These are phyloP conservation scores for Colletotrichum liaoningense DNA, from an alignment of 2,329 filamentous ascomycete species.

Conservation along the genomic window DNA sequence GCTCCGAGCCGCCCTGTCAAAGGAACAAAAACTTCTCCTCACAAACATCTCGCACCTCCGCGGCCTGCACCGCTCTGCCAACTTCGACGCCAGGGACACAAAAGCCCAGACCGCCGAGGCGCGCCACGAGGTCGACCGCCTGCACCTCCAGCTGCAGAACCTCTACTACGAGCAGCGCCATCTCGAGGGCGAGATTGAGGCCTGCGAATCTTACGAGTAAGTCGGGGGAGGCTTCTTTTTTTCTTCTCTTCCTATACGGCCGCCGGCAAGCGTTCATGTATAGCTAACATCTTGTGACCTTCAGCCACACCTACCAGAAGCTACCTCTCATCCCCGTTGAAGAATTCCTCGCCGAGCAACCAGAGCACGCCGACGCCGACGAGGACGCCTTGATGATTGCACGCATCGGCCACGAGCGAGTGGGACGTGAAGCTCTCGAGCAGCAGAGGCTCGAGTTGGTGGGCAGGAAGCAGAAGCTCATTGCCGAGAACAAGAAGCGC, in stretches of 20 bases:
- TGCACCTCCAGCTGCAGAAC: constrained; percentile 95
- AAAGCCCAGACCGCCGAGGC: constrained; percentile 89
- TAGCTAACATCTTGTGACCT: not conserved
- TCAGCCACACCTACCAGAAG: constrained; percentile 86
- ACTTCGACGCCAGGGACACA: constrained; percentile 84
- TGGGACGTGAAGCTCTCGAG: constrained; percentile 86
- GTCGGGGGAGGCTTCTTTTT: constrained; percentile 48
- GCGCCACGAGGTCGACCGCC: constrained; percentile 88
- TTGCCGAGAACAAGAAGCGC: constrained; percentile 84
- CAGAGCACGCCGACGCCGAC: constrained; percentile 77
- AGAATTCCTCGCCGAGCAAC: constrained; percentile 81
- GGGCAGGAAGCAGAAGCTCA: constrained; percentile 72
- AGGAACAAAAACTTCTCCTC: constrained; percentile 83
- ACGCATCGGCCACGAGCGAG: constrained; percentile 90
- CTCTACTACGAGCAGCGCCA: constrained; percentile 96
- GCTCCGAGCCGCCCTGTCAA: constrained; percentile 71
- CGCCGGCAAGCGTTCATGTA: constrained; percentile 38
- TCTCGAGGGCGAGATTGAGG: constrained; percentile 87
- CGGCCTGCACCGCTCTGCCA: constrained; percentile 83
- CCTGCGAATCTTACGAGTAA: constrained; percentile 92
- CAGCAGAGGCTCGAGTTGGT: constrained; percentile 82
- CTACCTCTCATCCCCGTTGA: constrained; percentile 87
- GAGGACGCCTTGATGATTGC: constrained; percentile 89
- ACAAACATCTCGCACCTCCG: constrained; percentile 84
- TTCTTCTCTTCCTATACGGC: not conserved